A percentile compares a stretch with the other conserved stretches of the same genome.
Evolutionary conservation across 352 stramenopile species (phyloP).

Genomic region (Aphanomyces euteiches): DNA sequence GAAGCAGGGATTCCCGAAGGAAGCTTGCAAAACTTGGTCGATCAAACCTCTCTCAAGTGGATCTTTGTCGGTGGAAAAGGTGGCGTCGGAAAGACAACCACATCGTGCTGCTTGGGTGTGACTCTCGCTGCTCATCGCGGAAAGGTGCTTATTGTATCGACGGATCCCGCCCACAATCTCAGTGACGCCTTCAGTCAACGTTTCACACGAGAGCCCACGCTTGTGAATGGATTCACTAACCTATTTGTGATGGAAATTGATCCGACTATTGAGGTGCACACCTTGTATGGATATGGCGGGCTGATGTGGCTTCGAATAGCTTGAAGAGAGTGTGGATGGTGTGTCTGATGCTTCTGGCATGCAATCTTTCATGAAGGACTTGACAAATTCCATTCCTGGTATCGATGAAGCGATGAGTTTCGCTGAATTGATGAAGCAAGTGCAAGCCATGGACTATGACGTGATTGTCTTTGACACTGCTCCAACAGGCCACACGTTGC

Average conservation of each 20-base stretch:
- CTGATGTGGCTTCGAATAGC: conserved; percentile 33
- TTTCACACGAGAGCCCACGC: conserved; percentile 96
- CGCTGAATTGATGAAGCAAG: conserved; percentile 98
- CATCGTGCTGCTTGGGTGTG: conserved; percentile 96
- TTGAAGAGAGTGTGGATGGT: conserved; percentile 76
- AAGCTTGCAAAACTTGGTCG: conserved; percentile 87
- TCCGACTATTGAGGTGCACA: conserved; percentile 72
- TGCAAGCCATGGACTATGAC: conserved; percentile 97
- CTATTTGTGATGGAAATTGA: conserved; percentile 99
- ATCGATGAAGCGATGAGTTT: conserved; percentile 99
- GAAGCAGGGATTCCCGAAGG: conserved; percentile 72
- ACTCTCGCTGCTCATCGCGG: conserved; percentile 86
- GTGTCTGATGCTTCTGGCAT: conserved; percentile 87
- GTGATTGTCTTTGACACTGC: conserved; percentile 99
- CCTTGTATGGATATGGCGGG: too few species aligned
- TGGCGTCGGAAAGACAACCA: conserved; percentile 96
- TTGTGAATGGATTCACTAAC: conserved; percentile 97
- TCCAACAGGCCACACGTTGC: conserved; percentile 96
- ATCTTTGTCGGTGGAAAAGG: conserved; percentile 96
- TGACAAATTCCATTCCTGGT: conserved; percentile 97
- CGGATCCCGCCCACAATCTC: conserved; percentile 99
- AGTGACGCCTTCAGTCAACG: conserved; percentile 99
- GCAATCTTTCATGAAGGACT: conserved; percentile 94
- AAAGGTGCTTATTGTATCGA: conserved; percentile 98
- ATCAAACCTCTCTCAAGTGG: conserved; percentile 87